Evolutionary conservation across 306 rosid species (phyloP).

Genomic region (Datisca glomerata): DNA sequence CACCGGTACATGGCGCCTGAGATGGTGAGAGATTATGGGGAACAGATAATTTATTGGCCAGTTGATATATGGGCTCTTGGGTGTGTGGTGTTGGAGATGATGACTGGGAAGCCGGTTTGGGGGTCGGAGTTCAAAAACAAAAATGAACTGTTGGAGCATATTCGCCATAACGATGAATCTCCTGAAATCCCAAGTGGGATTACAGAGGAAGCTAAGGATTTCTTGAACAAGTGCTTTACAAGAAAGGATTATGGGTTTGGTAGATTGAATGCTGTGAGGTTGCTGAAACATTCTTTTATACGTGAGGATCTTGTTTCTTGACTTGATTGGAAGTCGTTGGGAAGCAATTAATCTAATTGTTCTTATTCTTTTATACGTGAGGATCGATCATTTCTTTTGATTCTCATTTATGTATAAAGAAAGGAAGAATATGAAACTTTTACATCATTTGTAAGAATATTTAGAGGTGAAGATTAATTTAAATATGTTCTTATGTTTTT

Average conservation of each 20-base stretch:
- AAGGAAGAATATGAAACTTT: too few relatives aligned
- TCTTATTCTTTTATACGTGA: too few relatives aligned
- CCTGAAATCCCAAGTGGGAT: not conserved
- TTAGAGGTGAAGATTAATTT: too few relatives aligned
- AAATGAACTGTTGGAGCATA: not conserved
- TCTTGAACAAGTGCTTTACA: not conserved
- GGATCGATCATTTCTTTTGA: too few relatives aligned
- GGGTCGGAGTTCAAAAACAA: too few relatives aligned
- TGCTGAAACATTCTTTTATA: not conserved
- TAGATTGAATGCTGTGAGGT: not conserved
- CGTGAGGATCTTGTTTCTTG: too few relatives aligned
- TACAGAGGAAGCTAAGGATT: not conserved
- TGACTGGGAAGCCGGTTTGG: not conserved
- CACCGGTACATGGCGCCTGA: not conserved
- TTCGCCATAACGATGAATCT: not conserved
- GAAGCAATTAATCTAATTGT: too few relatives aligned
- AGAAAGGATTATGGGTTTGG: not conserved
- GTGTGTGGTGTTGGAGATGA: slow-evolving; percentile 1
- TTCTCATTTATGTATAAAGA: too few relatives aligned
- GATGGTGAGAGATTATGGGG: not conserved
- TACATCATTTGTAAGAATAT: too few relatives aligned
- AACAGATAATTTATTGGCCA: too few relatives aligned
- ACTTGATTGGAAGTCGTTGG: too few relatives aligned
- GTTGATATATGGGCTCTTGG: slow-evolving; percentile 2
- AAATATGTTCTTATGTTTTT: too few relatives aligned